Base-by-base conservation (phyloP, 2,329 filamentous ascomycete species). In the Pyrenophora graminea region DNA sequence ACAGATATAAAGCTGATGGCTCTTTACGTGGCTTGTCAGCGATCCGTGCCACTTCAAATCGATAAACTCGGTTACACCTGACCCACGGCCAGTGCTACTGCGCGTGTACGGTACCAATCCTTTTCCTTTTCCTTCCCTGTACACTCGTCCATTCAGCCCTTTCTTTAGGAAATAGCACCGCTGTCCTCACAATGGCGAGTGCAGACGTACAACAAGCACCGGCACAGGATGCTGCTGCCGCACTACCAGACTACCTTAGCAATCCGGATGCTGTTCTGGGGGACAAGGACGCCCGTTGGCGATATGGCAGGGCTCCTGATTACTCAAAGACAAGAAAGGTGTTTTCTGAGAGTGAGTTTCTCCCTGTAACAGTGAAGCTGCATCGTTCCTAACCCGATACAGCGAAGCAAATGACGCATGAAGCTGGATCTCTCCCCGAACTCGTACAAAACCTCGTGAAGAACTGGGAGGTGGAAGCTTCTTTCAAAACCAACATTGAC, bases 381-480 rank as follows among this genome's bases (percentile, higher is more conserved):
- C 21, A 41, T 57, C 23, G 9, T 33, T 38, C 36, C 39, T 50
- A 27, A 55, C 10, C 8, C 10, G 12, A n/a, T 17, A 9, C 39
- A 88, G 85, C 81, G 45, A 87, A 85, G 69, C 76, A 73, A 31
- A 78, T 75, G 70, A 79, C 72, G 61, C 85, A 88, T 68, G 70
- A 73, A 39, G 75, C 82, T 3, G 78, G 77, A 31, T 84, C 80
- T 48, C 79, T 88, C 2, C 79, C 82, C 12, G 73, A 79, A 41
- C 79, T 88, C 4, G 85, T 88, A 33, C 81, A 88, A 68, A 88
- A 88, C 64, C 79, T 88, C 1, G 85, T 88, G 65, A 88, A 88
- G 75, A 88, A 88, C 68, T 88, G 85, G 86, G 85, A 88, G 69
- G 81, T 88, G 44, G 85, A 88, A 69, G 86, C 86, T 0, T 87